Percentiles rank a stretch among this genome's conserved stretches.
These are phyloP conservation scores for Hemileccinum rubropunctum DNA, from an alignment of 768 basidiomycete genomes.

Conservation along the genomic window DNA sequence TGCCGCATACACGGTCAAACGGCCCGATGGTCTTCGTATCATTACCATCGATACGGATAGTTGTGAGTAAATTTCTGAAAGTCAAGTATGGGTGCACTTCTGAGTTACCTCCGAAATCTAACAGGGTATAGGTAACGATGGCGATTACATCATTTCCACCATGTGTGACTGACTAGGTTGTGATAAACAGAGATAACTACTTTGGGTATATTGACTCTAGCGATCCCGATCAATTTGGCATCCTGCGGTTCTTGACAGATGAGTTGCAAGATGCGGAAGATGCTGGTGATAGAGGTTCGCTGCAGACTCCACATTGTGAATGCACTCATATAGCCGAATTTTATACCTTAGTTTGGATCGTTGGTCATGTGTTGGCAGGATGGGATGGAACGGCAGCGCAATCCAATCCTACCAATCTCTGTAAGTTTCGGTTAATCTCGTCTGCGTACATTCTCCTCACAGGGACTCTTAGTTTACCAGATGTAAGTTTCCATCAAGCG, in stretches of 20 bases:
- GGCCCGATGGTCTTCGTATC: constrained; percentile 43
- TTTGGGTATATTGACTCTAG: constrained; percentile 47
- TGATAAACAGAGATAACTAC: constrained; percentile 34
- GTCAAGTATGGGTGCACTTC: constrained; percentile 23
- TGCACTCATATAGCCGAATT: background rate
- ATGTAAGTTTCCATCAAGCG: constrained; percentile 28
- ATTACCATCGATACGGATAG: constrained; percentile 50
- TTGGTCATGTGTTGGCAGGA: constrained; percentile 47
- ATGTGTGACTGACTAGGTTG: background rate
- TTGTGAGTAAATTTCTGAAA: constrained; percentile 29
- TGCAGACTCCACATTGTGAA: background rate
- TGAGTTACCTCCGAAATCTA: background rate
- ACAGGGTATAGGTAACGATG: constrained; percentile 3
- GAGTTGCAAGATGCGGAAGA: constrained; percentile 50
- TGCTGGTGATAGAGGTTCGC: constrained; percentile 38
- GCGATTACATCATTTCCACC: background rate
- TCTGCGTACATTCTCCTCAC: background rate
- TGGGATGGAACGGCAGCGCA: constrained; percentile 46
- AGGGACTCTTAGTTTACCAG: constrained; percentile 35
- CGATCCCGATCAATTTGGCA: constrained; percentile 42
- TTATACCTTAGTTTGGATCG: constrained; percentile 38
- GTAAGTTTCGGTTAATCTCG: constrained; percentile 24
- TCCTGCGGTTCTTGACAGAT: constrained; percentile 46
- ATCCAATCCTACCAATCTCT: constrained; percentile 41
- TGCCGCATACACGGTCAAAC: constrained; percentile 42